Evolutionary conservation across 2,329 filamentous ascomycete genomes (phyloP).

Genomic region (Exophiala mesophila): DNA sequence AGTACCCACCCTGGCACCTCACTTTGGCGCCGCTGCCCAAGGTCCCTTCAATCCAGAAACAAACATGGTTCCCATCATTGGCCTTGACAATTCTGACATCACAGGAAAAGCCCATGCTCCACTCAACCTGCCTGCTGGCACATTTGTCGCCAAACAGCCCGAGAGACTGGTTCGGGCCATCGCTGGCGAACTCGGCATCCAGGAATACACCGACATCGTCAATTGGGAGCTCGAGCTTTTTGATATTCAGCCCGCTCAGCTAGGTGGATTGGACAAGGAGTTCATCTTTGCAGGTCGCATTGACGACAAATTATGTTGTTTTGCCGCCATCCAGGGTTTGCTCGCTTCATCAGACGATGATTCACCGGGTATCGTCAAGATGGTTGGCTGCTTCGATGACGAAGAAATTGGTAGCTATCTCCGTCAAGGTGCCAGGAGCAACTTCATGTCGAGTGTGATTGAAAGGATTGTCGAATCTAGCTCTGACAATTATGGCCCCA

Average conservation of each 20-base stretch:
- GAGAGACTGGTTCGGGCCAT: constrained; percentile 80
- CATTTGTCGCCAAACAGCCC: constrained; percentile 80
- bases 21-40: constrained; percentile 71
- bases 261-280: constrained; percentile 81
- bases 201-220: constrained; percentile 68
- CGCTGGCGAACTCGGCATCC: constrained; percentile 68
- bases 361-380: constrained; percentile 64
- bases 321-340: constrained; percentile 80
- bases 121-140: constrained; percentile 45
- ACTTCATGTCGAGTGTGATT: constrained; percentile 77
- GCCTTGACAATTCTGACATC: constrained; percentile 68
- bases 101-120: constrained; percentile 27
- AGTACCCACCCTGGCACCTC: constrained; percentile 85
- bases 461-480: constrained; percentile 68
- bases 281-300: constrained; percentile 94
- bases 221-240: constrained; percentile 98
- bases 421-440: constrained; percentile 82
- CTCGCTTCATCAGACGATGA: constrained; percentile 57
- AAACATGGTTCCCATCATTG: constrained; percentile 89
- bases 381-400: constrained; percentile 92
- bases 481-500: constrained; percentile 40
- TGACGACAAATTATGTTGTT: constrained; percentile 96
- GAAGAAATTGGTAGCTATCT: constrained; percentile 92
- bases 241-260: constrained; percentile 77
- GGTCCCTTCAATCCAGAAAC: constrained; percentile 80